Evolutionary conservation across 768 basidiomycete species (phyloP).

Genomic region (Fistulinella prunicolor): DNA sequence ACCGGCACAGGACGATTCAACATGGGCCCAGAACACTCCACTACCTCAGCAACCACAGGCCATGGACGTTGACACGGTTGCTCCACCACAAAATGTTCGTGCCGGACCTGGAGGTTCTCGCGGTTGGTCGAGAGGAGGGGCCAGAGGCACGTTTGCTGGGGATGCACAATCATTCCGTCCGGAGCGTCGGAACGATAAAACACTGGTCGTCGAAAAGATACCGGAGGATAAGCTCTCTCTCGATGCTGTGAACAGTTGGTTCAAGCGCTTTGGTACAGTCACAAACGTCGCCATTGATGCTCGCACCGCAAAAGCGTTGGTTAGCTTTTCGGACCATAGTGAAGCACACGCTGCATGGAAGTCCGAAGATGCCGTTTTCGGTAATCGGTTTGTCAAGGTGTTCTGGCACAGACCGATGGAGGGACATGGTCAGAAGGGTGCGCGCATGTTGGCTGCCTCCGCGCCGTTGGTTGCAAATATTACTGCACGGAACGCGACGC

Average conservation of each 20-base stretch:
- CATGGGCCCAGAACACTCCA: constrained; percentile 20
- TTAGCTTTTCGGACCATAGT: constrained; percentile 79
- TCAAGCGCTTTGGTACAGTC: constrained; percentile 88
- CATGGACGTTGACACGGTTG: constrained; percentile 36
- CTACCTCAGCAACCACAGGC: constrained; percentile 10
- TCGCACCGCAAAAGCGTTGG: constrained; percentile 72
- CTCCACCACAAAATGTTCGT: constrained; percentile 19
- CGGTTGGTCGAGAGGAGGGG: constrained; percentile 46
- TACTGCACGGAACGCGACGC: constrained; percentile 45
- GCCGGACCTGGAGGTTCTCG: constrained; percentile 38
- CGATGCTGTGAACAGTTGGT: constrained; percentile 80
- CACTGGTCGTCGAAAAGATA: constrained; percentile 92
- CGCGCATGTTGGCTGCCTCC: constrained; percentile 77
- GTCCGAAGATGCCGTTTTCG: constrained; percentile 91
- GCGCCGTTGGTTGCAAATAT: constrained; percentile 73
- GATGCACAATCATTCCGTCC: constrained; percentile 67
- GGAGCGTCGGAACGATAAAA: constrained; percentile 68
- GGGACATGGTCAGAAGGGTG: constrained; percentile 79
- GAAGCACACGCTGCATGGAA: constrained; percentile 91
- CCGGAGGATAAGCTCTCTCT: constrained; percentile 79
- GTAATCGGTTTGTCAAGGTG: constrained; percentile 91
- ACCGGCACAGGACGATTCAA: constrained; percentile 21
- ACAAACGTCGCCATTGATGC: constrained; percentile 88
- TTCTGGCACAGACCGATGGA: constrained; percentile 95
- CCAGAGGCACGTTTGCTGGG: constrained; percentile 58